Evolutionary conservation across 148 eudicot genomes (phyloP).

Genomic region (Rhododendron mucronatum): DNA sequence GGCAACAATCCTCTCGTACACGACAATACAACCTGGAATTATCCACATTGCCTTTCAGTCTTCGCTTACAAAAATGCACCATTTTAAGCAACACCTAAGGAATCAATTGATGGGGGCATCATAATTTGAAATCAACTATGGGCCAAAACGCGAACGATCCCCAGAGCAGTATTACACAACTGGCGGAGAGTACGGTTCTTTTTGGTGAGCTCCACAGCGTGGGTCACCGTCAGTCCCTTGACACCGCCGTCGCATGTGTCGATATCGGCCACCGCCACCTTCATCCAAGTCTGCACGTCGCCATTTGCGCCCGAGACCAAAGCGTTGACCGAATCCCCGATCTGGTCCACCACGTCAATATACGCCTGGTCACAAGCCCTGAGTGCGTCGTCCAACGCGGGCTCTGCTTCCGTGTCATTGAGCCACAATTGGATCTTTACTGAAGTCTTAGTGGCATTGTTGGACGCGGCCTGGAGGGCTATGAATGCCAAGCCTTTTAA

Average conservation of each 20-base stretch:
- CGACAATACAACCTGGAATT: not conserved
- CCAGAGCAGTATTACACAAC: conserved; percentile 18
- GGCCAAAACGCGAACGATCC: conserved; percentile 11
- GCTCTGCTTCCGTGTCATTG: not conserved
- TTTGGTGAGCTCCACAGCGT: not conserved
- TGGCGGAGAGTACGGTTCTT: conserved; percentile 2
- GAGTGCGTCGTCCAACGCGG: conserved; percentile 8
- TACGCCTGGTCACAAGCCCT: conserved; percentile 9
- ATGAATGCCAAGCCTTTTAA: conserved; percentile 21
- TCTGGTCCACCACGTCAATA: conserved; percentile 10
- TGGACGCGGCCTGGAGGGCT: conserved; percentile 16
- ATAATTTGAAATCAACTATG: not conserved
- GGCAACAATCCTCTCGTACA: not conserved
- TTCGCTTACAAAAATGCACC: not conserved
- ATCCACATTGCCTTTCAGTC: not conserved
- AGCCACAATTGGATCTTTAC: not conserved
- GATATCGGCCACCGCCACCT: conserved; percentile 14
- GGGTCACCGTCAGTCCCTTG: not conserved
- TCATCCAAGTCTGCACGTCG: conserved; percentile 14
- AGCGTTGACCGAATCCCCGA: conserved; percentile 15
- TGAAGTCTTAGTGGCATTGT: conserved; percentile 6
- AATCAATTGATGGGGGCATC: not conserved
- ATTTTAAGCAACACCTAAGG: not conserved
- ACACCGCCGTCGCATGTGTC: conserved; percentile 13
- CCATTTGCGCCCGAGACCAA: not conserved